These are phyloP conservation scores for Tieghemostelium lacteum DNA, from an alignment of 78 protist genomes.

Conservation along the genomic window DNA sequence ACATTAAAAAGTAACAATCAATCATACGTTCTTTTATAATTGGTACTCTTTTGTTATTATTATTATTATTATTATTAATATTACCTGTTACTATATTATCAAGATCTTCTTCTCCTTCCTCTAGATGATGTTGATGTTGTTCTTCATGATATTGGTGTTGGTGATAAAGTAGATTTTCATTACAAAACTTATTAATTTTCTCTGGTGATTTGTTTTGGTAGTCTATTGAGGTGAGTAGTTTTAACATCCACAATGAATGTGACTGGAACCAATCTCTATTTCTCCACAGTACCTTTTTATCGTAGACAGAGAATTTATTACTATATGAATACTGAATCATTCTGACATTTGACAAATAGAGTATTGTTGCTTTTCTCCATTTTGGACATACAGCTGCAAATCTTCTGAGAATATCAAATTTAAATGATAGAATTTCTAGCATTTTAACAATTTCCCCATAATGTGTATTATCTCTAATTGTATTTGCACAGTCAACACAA, in stretches of 20 bases:
- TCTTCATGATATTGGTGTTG: too few relatives aligned
- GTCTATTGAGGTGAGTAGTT: conserved; percentile 36
- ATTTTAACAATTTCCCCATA: not conserved
- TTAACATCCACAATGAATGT: conserved; percentile 66
- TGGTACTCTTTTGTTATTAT: too few relatives aligned
- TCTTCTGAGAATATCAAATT: conserved; percentile 16
- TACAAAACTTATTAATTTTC: not conserved
- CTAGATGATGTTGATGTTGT: too few relatives aligned
- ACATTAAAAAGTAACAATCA: conserved; percentile 49
- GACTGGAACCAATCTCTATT: conserved; percentile 30
- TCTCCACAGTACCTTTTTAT: conserved; percentile 57
- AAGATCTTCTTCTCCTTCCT: too few relatives aligned
- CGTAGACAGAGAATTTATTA: not conserved
- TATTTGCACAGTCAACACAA: conserved; percentile 6
- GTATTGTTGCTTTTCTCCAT: conserved; percentile 34
- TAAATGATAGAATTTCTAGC: conserved; percentile 25
- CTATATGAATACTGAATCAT: conserved; percentile 58
- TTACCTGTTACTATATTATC: too few relatives aligned
- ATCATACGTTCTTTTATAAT: not conserved
- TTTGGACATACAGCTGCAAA: conserved; percentile 9
- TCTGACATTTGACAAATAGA: conserved; percentile 44
- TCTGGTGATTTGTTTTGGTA: not conserved
- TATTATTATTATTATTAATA: too few relatives aligned
- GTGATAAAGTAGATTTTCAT: too few relatives aligned
- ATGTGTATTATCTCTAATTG: not conserved